Evolutionary conservation across 2,329 filamentous ascomycete genomes (phyloP).

Genomic region (Stachybotrys elegans): DNA sequence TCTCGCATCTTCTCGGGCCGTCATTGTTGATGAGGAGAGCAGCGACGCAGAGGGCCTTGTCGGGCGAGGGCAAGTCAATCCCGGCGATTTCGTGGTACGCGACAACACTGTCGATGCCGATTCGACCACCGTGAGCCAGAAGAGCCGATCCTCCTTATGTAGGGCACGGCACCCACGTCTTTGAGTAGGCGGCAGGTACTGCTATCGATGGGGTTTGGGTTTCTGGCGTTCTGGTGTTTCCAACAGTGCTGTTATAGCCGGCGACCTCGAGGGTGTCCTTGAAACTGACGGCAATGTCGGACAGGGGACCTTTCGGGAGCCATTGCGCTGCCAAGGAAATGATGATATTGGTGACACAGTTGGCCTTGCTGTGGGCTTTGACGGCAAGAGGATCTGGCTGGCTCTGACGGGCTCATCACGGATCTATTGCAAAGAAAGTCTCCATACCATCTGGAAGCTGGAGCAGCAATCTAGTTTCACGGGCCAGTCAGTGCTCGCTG

Average conservation of each 20-base stretch:
- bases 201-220: conserved; percentile 64
- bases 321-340: conserved; percentile 73
- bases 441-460: no score
- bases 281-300: conserved; percentile 79
- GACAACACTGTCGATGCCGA: conserved; percentile 87
- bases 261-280: conserved; percentile 78
- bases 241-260: conserved; percentile 78
- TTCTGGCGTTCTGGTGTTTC: conserved; percentile 71
- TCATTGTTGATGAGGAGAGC: conserved; percentile 80
- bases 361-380: conserved; percentile 79
- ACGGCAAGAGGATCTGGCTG: no score
- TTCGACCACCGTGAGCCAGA: conserved; percentile 75
- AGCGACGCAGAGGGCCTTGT: conserved; percentile 70
- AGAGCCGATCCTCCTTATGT: conserved; percentile 89
- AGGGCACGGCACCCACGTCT: conserved; percentile 82
- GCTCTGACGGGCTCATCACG: no score
- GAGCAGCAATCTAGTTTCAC: no score
- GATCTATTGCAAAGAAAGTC: no score
- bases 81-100: conserved; percentile 76
- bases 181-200: conserved; percentile 72
- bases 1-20: conserved; percentile 73
- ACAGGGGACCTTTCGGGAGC: conserved; percentile 68
- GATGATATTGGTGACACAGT: conserved; percentile 85
- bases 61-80: conserved; percentile 61
- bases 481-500: no score